Base-by-base conservation (phyloP, 2,329 filamentous ascomycete genomes). In the Clonostachys solani region DNA sequence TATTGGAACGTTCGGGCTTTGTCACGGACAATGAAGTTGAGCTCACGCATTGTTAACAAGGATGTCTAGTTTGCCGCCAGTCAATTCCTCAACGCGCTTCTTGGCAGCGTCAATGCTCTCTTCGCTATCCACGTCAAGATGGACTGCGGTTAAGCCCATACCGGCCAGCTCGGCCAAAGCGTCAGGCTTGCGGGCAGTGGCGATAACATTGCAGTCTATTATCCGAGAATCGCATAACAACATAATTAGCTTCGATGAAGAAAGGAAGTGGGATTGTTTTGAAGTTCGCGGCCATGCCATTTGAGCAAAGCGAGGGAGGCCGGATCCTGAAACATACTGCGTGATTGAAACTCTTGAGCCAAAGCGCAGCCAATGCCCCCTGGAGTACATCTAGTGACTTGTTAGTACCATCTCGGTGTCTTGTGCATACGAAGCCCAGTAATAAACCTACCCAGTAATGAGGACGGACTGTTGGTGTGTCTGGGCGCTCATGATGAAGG, bases 301-400 rank as follows among this genome's bases (percentile, higher is more conserved):
- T 3, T 10, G 23, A 29, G 23, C 23, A 29, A 29, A 29, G 23
- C 23, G 3, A 29, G 23, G 23, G 23, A 29, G 10, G 23, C 3
- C 23, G 23, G 23, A 29, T 29, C 4, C 23, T 10, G 8, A 29
- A 29, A 29, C 23, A 29, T 29, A 29, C 23, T 29, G 62, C 71
- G 69, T 10, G 59, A 63, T 37, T 80, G 73, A 45, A 81, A 82
- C 50, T 78, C 77, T 2, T 72, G 55, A 15, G 73, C 78, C 10
- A 83, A 46, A 4, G 73, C 74, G 55, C 79, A 71, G 37, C 79
- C 79, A 49, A 83, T 82, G 33, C 79, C 79, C 13, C 78, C 79
- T 2, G 79, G 77, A 6, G 79, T 75, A 56, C 79, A 81, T 13
- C 79, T 82, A 29, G 16, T 17, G 16, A 9, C 15, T 36, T 29